Evolutionary conservation across 345 rosid species (phyloP).

Genomic region (Eutrema japonicum): DNA sequence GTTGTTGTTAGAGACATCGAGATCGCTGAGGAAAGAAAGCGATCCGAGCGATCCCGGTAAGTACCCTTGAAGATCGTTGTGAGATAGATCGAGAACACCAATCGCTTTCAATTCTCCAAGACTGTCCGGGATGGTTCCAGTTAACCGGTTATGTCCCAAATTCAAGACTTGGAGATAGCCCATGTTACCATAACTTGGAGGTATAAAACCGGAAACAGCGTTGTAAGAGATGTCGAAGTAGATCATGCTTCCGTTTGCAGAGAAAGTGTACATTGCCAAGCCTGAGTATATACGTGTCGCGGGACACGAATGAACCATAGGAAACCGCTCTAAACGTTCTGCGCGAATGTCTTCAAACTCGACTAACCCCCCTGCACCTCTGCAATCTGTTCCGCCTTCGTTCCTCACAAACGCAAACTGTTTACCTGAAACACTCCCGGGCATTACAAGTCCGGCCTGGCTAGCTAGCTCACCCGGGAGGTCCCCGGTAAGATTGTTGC

Average conservation of each 20-base stretch:
- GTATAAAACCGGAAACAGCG: slow-evolving; percentile 67
- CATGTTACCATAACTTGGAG: slow-evolving; percentile 69
- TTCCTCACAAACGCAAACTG: slow-evolving; percentile 93
- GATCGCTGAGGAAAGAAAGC: slow-evolving; percentile 88
- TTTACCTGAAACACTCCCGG: slow-evolving; percentile 88
- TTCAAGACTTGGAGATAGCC: slow-evolving; percentile 84
- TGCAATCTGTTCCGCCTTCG: slow-evolving; percentile 92
- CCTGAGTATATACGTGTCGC: slow-evolving; percentile 87
- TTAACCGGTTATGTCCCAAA: slow-evolving; percentile 80
- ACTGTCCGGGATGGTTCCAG: slow-evolving; percentile 73
- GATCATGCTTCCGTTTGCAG: slow-evolving; percentile 81
- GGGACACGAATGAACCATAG: slow-evolving; percentile 91
- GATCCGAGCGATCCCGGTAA: slow-evolving; percentile 75
- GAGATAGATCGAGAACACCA: slow-evolving; percentile 95
- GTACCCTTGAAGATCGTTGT: slow-evolving; percentile 74
- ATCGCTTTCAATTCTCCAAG: slow-evolving; percentile 73
- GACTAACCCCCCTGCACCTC: slow-evolving; percentile 97
- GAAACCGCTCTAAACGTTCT: slow-evolving; percentile 64
- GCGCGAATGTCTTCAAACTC: slow-evolving; percentile 87
- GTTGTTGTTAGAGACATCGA: slow-evolving; percentile 92
- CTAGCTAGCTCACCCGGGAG: slow-evolving; percentile 70
- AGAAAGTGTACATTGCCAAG: slow-evolving; percentile 73
- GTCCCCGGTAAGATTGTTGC: slow-evolving; percentile 67
- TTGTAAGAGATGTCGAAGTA: slow-evolving; percentile 92
- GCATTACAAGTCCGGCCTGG: slow-evolving; percentile 72